These are phyloP conservation scores for Dentipellis fragilis DNA, from an alignment of 768 basidiomycete species.

Conservation along the genomic window DNA sequence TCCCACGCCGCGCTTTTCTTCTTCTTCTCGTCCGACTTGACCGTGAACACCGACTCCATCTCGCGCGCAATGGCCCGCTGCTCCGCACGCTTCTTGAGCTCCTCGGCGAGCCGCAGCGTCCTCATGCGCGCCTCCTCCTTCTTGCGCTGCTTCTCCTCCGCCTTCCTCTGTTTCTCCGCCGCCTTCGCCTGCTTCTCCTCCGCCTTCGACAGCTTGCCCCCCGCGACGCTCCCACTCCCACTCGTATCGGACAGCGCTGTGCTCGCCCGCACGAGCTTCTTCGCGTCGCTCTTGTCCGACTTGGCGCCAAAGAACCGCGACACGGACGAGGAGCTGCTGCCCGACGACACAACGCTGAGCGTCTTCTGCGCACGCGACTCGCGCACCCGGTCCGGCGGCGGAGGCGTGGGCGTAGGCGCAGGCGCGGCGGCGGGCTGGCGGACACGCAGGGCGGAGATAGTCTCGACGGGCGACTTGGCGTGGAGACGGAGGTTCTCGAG, in stretches of 20 bases:
- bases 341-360: constrained; percentile 10
- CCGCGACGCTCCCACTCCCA: background rate
- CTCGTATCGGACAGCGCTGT: background rate
- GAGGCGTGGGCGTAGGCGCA: background rate
- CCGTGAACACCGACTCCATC: background rate
- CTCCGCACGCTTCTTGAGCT: constrained; percentile 30
- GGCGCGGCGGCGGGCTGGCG: background rate
- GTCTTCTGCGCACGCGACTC: constrained; percentile 7
- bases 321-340: background rate
- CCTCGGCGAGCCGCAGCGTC: constrained; percentile 33
- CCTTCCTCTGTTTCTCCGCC: constrained; percentile 10
- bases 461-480: background rate
- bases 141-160: constrained; percentile 34
- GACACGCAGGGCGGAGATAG: background rate
- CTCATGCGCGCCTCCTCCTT: constrained; percentile 30
- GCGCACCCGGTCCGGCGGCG: background rate
- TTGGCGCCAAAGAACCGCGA: constrained; percentile 1
- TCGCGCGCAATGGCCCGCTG: constrained; percentile 18
- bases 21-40: constrained; percentile 1
- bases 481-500: background rate
- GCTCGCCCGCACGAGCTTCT: background rate
- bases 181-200: background rate
- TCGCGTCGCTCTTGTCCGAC: background rate
- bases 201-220: background rate
- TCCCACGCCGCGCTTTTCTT: constrained; percentile 2